A percentile compares a stretch with the other conserved stretches of the same genome.
Evolutionary conservation across 441 rosid genomes (phyloP).

Genomic region (Aquilaria agallochum): DNA sequence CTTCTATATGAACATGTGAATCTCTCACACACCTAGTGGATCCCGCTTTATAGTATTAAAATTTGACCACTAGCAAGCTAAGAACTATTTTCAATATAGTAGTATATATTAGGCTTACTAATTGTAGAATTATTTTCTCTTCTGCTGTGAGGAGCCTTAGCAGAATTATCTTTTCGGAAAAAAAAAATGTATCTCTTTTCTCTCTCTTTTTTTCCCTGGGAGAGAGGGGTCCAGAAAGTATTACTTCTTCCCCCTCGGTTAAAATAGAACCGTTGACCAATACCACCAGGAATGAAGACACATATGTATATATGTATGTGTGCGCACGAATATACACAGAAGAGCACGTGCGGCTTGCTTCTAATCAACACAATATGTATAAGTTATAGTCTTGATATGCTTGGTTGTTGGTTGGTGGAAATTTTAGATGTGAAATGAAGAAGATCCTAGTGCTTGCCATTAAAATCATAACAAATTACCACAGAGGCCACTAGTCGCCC

Average conservation of each 20-base stretch:
- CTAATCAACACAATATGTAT: background rate
- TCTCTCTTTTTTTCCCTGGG: too few relatives aligned
- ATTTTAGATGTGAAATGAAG: background rate
- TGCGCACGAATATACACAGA: background rate
- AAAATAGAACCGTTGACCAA: constrained; percentile 31
- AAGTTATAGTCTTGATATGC: too few relatives aligned
- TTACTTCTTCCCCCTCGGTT: background rate
- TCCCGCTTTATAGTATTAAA: too few relatives aligned
- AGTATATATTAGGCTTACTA: background rate
- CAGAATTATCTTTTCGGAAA: constrained; percentile 11
- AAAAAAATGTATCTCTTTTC: background rate
- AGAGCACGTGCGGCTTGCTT: background rate
- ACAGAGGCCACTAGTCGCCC: too few relatives aligned
- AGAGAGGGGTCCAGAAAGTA: too few relatives aligned
- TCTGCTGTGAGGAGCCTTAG: constrained; percentile 1
- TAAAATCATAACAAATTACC: background rate
- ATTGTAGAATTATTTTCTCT: background rate
- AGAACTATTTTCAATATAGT: background rate
- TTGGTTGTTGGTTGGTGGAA: background rate
- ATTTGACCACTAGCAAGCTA: too few relatives aligned
- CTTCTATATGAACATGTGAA: background rate
- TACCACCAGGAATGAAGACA: constrained; percentile 9
- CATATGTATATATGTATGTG: constrained; percentile 12
- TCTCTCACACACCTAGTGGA: background rate
- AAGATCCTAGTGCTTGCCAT: constrained; percentile 1